Percentiles rank a stretch among this genome's conserved stretches.
These are phyloP conservation scores for Macrophomina phaseolina DNA, from an alignment of 2,329 filamentous ascomycete genomes.

Conservation along the genomic window DNA sequence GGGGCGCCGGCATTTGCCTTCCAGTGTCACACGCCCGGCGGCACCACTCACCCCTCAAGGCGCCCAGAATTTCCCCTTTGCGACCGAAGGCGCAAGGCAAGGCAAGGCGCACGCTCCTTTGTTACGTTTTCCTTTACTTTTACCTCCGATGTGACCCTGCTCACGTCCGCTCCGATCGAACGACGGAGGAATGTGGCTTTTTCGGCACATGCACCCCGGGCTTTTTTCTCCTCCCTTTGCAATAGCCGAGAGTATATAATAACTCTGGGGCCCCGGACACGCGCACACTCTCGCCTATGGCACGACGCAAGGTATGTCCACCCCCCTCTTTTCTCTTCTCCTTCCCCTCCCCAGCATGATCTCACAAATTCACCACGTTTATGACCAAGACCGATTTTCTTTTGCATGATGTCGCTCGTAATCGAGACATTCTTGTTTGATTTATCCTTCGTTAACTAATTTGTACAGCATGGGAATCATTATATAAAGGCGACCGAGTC, in stretches of 20 bases:
- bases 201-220: constrained; percentile 14
- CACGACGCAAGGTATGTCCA: neutral
- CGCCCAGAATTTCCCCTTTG: constrained; percentile 11
- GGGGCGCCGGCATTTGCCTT: constrained; percentile 23
- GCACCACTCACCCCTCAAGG: neutral
- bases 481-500: neutral
- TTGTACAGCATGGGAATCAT: constrained; percentile 23
- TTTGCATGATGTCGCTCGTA: neutral
- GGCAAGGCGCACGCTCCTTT: neutral
- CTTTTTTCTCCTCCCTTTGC: neutral
- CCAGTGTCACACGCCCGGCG: neutral
- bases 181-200: neutral
- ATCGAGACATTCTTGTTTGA: neutral
- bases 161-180: neutral
- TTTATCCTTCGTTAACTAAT: constrained; percentile 12
- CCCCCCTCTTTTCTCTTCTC: neutral
- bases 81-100: neutral
- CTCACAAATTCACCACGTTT: neutral
- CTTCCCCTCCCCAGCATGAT: neutral
- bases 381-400: neutral
- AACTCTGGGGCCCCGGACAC: constrained; percentile 3
- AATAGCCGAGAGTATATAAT: neutral
- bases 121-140: neutral
- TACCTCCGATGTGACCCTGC: neutral
- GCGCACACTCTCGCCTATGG: neutral